These are phyloP conservation scores for Manihot esculenta DNA, from an alignment of 441 rosid species.

Conservation along the genomic window DNA sequence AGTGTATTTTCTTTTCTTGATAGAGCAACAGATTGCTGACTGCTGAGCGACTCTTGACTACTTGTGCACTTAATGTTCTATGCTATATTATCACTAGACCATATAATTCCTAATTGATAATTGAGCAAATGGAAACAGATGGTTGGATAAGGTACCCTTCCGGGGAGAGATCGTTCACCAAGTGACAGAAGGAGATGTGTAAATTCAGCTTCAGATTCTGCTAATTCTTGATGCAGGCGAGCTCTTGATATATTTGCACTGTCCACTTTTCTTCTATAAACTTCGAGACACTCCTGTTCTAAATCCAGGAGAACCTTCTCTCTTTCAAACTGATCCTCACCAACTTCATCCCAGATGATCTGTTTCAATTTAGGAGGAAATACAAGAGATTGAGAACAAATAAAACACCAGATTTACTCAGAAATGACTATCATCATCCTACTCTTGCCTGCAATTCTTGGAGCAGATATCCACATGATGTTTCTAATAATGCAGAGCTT, in stretches of 20 bases:
- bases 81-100: neutral
- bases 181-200: slow-evolving; percentile 95
- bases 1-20: neutral
- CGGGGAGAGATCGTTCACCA: slow-evolving; percentile 93
- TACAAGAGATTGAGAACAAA: slow-evolving; percentile 17
- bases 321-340: slow-evolving; percentile 73
- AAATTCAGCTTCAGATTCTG: slow-evolving; percentile 97
- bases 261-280: slow-evolving; percentile 94
- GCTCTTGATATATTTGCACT: slow-evolving; percentile 92
- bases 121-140: slow-evolving; percentile 13
- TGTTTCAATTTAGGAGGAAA: slow-evolving; percentile 30
- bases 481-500: slow-evolving; percentile 66
- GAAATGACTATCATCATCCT: neutral
- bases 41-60: neutral
- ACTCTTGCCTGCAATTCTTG: slow-evolving; percentile 84
- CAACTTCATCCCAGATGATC: slow-evolving; percentile 99
- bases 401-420: slow-evolving; percentile 3
- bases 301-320: slow-evolving; percentile 83
- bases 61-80: neutral
- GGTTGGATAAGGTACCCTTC: slow-evolving; percentile 61
- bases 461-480: slow-evolving; percentile 90
- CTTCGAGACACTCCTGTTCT: slow-evolving; percentile 92
- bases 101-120: neutral
- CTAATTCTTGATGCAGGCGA: slow-evolving; percentile 93
- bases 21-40: neutral